Base-by-base conservation (phyloP, 2,329 filamentous ascomycete species). In the Zymoseptoria tritici region DNA sequence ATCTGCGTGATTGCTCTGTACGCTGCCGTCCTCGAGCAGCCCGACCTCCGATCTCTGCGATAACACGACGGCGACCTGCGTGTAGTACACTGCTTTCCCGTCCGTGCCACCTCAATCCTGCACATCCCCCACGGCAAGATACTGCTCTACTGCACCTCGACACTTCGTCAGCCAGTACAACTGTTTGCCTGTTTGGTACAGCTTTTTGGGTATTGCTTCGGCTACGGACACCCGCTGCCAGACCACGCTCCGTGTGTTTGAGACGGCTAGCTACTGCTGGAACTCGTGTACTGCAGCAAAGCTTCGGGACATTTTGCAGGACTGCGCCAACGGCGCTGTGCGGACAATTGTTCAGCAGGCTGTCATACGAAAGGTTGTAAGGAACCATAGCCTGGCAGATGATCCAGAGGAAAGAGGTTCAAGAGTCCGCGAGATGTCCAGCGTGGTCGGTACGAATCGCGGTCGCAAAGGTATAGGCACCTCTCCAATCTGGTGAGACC, bases 381-480 rank as follows among this genome's bases (percentile, higher is more conserved):
- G 13, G 36, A 16, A n/a, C 16, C 16, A 11, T 46, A 46, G 36
- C 36, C 46, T 26, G 42, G 49, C 54, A 56, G 53, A 50, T 22
- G 29, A 46, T 58, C 54, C 16, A 53, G 52, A 52, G 46, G 26
- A 46, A 60, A 54, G 54, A 62, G 59, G 54, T 62, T 57, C 46
- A 51, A 60, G 31, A 60, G 49, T 55, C 56, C 62, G 60, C 60
- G 61, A 62, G 54, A 72, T 72, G 70, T 70, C 67, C 68, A 67
- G 67, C 66, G 68, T 62, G 63, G 62, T 62, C 49, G 62, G 66
- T 60, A 63, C 64, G 62, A 66, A 70, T 57, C 65, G 64, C 61
- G 65, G 68, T 70, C 71, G 69, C 65, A 72, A 68, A 68, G 71
- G 72, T 63, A 72, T 73, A 65, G 72, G 70, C 63, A 72, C 69